A percentile compares a stretch with the other conserved stretches of the same genome.
These are phyloP conservation scores for Hevea brasiliensis DNA, from an alignment of 345 rosid genomes.

Conservation along the genomic window DNA sequence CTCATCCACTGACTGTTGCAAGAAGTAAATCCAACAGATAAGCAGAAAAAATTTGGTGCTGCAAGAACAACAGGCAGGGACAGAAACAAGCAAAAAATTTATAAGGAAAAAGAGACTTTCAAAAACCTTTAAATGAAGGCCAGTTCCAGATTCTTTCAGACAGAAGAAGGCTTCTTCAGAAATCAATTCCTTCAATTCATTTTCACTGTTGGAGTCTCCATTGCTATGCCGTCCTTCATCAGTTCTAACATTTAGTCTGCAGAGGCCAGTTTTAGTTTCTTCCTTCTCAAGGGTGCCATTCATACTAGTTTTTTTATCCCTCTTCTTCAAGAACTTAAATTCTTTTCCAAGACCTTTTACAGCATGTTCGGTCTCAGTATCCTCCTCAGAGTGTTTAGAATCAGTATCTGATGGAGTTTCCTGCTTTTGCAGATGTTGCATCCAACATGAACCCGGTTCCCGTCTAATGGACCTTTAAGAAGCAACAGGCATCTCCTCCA, in stretches of 20 bases:
- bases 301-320: constrained; percentile 35
- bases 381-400: constrained; percentile 31
- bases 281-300: constrained; percentile 26
- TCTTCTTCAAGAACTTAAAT: constrained; percentile 61
- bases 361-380: constrained; percentile 32
- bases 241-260: constrained; percentile 28
- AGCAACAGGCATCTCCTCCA: constrained; percentile 58
- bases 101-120: background rate
- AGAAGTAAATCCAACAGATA: constrained; percentile 14
- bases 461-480: constrained; percentile 67
- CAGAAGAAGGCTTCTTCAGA: constrained; percentile 78
- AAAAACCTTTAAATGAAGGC: constrained; percentile 89
- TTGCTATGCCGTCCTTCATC: constrained; percentile 25
- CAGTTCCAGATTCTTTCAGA: constrained; percentile 86
- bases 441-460: constrained; percentile 97
- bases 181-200: constrained; percentile 58
- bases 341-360: constrained; percentile 73
- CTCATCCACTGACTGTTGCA: constrained; percentile 70
- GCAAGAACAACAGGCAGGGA: background rate
- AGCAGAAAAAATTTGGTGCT: background rate
- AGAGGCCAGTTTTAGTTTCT: constrained; percentile 24
- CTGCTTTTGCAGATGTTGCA: constrained; percentile 91
- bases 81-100: background rate
- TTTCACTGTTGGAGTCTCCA: constrained; percentile 27
- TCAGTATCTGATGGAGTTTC: constrained; percentile 42